Base-by-base conservation (phyloP, 768 basidiomycete species). In the Trametes coccinea region DNA sequence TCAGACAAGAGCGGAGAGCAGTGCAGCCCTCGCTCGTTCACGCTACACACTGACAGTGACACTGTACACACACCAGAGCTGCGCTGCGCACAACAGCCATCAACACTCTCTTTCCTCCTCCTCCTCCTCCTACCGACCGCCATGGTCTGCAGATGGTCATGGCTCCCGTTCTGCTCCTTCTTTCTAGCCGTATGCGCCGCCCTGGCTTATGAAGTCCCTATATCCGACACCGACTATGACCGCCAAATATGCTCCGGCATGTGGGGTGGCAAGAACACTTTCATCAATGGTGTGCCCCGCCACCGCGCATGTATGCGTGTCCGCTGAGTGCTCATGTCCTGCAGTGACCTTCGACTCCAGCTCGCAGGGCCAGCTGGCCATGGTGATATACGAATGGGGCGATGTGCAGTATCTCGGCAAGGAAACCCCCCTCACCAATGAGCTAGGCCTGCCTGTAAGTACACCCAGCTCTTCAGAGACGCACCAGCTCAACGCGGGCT, bases 321-420 rank as follows among this genome's bases (percentile, higher is more conserved):
- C 44, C 17, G 33, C 52, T 30, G 48, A 58, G 63, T 59, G 44
- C 68, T 74, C 66, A 73, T 50, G 47, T 49, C 27, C 57, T 66
- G 22, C 61, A 90, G 88, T 96, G 61, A 86, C 87, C 4, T 98
- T 98, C 76, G 86, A 92, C 67, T 72, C 78, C 16, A 68, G 80
- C 5, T 94, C 94, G 3, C 79, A 87, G 68, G 96, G 96, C 40
- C 92, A 96, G 74, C 78, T 97, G 17, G 93, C 96, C 30, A 87
- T 97, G 82, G 90, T 96, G 55, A 86, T 99, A 27, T 99, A 98
- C 70, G 96, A 98, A 76, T 99, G 95, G 95, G 73, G 80, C 31
- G 97, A 99, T 70, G 87, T 87, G 54, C 76, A 80, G 48, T 95
- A 92, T 71, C 81, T 99, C 2, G 97, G 97, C 37, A 86, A 82